Percentiles rank a stretch among this genome's conserved stretches.
phyloP scores from a whole-genome alignment of 305 asterid species.

The Galium porrigens region DNA sequence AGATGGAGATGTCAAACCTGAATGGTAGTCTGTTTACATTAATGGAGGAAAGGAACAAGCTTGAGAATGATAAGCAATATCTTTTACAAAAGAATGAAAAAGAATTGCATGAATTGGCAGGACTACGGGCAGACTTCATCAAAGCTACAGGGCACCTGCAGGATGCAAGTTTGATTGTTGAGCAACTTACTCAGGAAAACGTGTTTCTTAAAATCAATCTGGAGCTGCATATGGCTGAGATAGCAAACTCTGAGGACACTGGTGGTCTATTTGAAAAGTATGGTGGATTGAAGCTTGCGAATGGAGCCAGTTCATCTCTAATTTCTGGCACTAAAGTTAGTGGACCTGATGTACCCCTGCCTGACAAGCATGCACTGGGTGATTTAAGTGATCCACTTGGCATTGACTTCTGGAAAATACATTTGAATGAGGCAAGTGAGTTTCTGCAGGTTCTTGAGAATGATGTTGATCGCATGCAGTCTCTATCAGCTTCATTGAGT shows the following conservation, averaged over 20 bases:
- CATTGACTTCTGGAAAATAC: constrained; percentile 36
- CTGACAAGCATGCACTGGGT: constrained; percentile 15
- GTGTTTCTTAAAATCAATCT: constrained; percentile 35
- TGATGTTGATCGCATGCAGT: constrained; percentile 48
- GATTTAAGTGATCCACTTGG: constrained; percentile 29
- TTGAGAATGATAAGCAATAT: constrained; percentile 39
- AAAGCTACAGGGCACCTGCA: constrained; percentile 39
- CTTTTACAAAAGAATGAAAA: constrained; percentile 34
- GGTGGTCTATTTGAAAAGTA: constrained; percentile 18
- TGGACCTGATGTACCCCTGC: constrained; percentile 12
- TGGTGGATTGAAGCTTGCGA: not conserved
- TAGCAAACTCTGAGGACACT: constrained; percentile 23
- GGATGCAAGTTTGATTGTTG: constrained; percentile 36
- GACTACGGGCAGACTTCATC: constrained; percentile 35
- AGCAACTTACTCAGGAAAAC: constrained; percentile 48
- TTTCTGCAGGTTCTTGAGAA: constrained; percentile 51
- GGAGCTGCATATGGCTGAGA: constrained; percentile 34
- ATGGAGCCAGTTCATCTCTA: constrained; percentile 11
- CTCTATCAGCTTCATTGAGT: constrained; percentile 34
- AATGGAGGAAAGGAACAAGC: constrained; percentile 39
- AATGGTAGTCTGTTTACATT: constrained; percentile 25
- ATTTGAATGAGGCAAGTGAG: constrained; percentile 40
- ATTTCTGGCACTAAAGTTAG: constrained; percentile 17
- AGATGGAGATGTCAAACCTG: constrained; percentile 38
- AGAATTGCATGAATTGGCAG: constrained; percentile 32